Evolutionary conservation across 805 yeast genomes (phyloP).

Genomic region (Wickerhamomyces subpelliculosus): DNA sequence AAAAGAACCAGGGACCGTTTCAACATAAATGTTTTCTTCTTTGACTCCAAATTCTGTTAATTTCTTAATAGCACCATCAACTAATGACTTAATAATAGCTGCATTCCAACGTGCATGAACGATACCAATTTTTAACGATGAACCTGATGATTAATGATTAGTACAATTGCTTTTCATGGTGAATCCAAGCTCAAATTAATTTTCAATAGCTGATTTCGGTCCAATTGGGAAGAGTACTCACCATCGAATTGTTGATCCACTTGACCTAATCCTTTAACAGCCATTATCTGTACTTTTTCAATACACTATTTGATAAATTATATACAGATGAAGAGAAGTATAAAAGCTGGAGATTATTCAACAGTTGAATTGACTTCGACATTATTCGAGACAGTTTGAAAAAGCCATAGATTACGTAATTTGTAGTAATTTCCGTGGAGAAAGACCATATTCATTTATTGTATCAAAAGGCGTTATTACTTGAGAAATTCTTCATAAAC

Average conservation of each 20-base stretch:
- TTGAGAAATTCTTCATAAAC: no score
- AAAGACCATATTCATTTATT: no score
- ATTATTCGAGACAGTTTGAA: no score
- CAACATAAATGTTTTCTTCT: constrained; percentile 69
- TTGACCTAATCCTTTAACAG: constrained; percentile 75
- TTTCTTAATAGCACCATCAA: constrained; percentile 64
- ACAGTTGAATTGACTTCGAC: not conserved
- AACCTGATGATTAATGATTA: constrained; percentile 19
- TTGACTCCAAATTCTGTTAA: constrained; percentile 61
- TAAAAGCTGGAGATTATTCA: no score
- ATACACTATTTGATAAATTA: not conserved
- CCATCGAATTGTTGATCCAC: constrained; percentile 67
- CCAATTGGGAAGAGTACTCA: not conserved
- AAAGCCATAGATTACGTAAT: no score
- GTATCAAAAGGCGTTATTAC: no score
- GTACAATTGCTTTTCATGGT: constrained; percentile 3
- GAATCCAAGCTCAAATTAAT: no score
- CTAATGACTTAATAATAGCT: constrained; percentile 68
- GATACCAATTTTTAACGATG: constrained; percentile 68
- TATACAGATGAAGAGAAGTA: no score
- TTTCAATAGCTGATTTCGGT: not conserved
- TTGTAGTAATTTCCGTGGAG: no score
- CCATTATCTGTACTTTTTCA: constrained; percentile 37
- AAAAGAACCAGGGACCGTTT: constrained; percentile 90
- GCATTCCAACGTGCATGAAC: constrained; percentile 96